Percentiles rank a stretch among this genome's conserved stretches.
These are phyloP conservation scores for Xylaria cubensis DNA, from an alignment of 495 filamentous ascomycete species.

Conservation along the genomic window DNA sequence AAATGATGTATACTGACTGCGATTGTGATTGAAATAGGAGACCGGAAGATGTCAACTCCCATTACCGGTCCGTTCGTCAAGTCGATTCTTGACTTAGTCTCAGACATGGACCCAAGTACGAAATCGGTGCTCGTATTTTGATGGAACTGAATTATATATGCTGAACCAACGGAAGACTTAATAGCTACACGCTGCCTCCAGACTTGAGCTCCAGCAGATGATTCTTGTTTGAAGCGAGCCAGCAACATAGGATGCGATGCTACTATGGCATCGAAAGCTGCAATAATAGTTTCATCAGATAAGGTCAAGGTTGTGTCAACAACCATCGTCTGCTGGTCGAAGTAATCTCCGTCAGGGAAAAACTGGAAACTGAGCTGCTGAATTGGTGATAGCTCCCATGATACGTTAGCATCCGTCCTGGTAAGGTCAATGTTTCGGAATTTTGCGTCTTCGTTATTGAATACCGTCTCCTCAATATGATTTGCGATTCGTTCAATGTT, in stretches of 20 bases:
- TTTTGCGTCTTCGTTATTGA: neutral
- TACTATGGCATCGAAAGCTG: slow-evolving; percentile 55
- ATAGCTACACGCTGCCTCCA: slow-evolving; percentile 3
- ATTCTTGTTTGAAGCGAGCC: slow-evolving; percentile 48
- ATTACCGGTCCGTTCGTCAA: slow-evolving; percentile 49
- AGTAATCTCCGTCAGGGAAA: slow-evolving; percentile 53
- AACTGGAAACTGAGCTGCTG: slow-evolving; percentile 63
- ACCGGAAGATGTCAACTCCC: slow-evolving; percentile 50
- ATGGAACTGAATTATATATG: slow-evolving; percentile 5
- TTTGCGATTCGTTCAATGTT: slow-evolving; percentile 4
- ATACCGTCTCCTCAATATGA: slow-evolving; percentile 1
- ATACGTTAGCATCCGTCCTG: slow-evolving; percentile 47
- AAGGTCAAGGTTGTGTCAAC: slow-evolving; percentile 51
- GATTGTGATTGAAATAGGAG: slow-evolving; percentile 42
- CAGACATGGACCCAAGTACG: slow-evolving; percentile 9
- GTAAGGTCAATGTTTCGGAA: slow-evolving; percentile 5
- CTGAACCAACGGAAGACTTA: neutral
- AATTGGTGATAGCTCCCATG: slow-evolving; percentile 63
- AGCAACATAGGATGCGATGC: slow-evolving; percentile 66
- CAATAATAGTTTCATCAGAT: slow-evolving; percentile 41
- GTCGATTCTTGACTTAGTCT: slow-evolving; percentile 38
- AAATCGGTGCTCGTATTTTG: slow-evolving; percentile 3
- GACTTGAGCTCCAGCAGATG: neutral
- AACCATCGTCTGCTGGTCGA: slow-evolving; percentile 65
- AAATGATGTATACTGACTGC: slow-evolving; percentile 65